Conservation (phyloP, 2,329 filamentous ascomycete species). For the Purpureocillium lavendulum region DNA sequence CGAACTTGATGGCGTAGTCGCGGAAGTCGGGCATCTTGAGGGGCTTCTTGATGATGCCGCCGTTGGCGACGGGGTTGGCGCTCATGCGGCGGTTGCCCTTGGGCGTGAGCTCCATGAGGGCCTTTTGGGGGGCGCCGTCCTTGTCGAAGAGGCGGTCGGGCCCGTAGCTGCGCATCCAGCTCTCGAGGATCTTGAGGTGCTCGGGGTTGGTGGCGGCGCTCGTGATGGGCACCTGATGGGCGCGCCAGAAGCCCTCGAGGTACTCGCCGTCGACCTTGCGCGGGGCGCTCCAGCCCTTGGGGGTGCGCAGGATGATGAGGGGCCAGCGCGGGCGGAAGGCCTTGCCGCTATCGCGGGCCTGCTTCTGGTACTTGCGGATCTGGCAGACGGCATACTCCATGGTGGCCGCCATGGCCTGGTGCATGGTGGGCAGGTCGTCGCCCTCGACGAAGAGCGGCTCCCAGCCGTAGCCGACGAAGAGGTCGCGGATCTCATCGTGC, state of each 20-base stretch:
- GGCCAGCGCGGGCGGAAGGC: slow-evolving; percentile 65
- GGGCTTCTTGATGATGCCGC: slow-evolving; percentile 58
- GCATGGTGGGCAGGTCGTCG: slow-evolving; percentile 64
- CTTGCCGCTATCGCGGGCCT: slow-evolving; percentile 62
- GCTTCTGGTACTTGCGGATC: slow-evolving; percentile 60
- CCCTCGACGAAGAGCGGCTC: slow-evolving; percentile 75
- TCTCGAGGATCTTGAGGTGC: slow-evolving; percentile 60
- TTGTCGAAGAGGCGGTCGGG: slow-evolving; percentile 63
- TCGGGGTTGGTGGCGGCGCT: slow-evolving; percentile 57
- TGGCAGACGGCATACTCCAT: slow-evolving; percentile 64
- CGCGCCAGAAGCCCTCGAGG: slow-evolving; percentile 69
- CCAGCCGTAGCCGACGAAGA: slow-evolving; percentile 72
- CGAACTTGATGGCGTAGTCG: slow-evolving; percentile 55
- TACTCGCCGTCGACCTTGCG: slow-evolving; percentile 62
- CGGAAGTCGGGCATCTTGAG: slow-evolving; percentile 63
- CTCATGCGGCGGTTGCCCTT: slow-evolving; percentile 62
- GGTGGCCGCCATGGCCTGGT: slow-evolving; percentile 73
- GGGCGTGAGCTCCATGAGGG: slow-evolving; percentile 58
- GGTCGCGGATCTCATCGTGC: slow-evolving; percentile 60
- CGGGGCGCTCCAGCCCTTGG: slow-evolving; percentile 74
- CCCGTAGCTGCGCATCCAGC: slow-evolving; percentile 71
- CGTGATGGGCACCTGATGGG: slow-evolving; percentile 70
- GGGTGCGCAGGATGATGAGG: slow-evolving; percentile 68
- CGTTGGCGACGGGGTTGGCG: slow-evolving; percentile 68
- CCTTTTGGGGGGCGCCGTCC: slow-evolving; percentile 52